Percentiles rank a stretch among this genome's conserved stretches.
These are phyloP conservation scores for Eurotiales sp. DNA, from an alignment of 2,329 filamentous ascomycete species.

Conservation along the genomic window DNA sequence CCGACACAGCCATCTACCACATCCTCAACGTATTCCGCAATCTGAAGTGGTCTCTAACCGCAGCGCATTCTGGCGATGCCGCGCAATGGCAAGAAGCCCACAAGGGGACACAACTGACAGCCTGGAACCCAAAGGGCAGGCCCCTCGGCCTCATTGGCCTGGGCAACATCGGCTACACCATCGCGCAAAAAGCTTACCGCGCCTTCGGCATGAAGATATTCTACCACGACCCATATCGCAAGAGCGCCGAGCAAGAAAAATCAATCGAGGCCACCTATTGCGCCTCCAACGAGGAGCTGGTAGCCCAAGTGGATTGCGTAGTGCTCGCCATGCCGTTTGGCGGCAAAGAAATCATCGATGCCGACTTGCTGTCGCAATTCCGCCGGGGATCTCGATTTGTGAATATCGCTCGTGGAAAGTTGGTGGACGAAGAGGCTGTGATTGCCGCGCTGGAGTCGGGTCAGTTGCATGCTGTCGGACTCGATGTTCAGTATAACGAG, in stretches of 20 bases:
- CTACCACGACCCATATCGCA: conserved; percentile 50
- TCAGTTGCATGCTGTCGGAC: conserved; percentile 44
- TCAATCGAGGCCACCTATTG: conserved; percentile 38
- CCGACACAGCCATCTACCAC: conserved; percentile 42
- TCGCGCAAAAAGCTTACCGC: conserved; percentile 45
- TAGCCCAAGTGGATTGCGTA: conserved; percentile 41
- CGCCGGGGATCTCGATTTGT: conserved; percentile 49
- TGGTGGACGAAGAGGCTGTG: conserved; percentile 52
- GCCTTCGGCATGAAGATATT: conserved; percentile 54
- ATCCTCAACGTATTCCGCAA: conserved; percentile 49
- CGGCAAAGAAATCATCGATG: conserved; percentile 40
- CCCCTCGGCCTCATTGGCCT: conserved; percentile 53
- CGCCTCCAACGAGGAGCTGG: conserved; percentile 38
- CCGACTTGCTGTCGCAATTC: conserved; percentile 39
- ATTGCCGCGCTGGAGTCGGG: conserved; percentile 46
- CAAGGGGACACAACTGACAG: conserved; percentile 30
- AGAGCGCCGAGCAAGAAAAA: conserved; percentile 33
- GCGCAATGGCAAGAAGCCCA: conserved; percentile 15
- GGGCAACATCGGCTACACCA: conserved; percentile 45
- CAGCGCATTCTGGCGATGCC: conserved; percentile 43
- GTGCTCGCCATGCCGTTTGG: conserved; percentile 40
- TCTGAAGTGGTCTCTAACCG: conserved; percentile 47
- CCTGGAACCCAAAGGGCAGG: conserved; percentile 47
- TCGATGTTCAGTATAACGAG: conserved; percentile 55
- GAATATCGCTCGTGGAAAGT: conserved; percentile 51